Evolutionary conservation across 2,329 filamentous ascomycete species (phyloP), one percentile per base, ranked within the genome.

Genomic region (Acrocalymma vagum): DNA sequence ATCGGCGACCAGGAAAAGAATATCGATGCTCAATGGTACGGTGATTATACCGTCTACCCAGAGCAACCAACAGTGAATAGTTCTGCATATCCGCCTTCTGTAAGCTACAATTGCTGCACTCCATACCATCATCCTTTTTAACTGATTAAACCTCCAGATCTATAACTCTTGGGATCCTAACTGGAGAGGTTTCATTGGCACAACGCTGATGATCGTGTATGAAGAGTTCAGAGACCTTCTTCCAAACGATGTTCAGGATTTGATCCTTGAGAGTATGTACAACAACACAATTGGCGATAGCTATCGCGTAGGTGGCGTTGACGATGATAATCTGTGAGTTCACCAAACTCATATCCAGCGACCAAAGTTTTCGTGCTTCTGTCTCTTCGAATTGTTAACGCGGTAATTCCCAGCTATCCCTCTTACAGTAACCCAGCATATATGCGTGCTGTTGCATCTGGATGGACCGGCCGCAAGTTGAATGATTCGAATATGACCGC

Each of bases 281-380:
- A 73, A 74, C 33, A 71, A 72, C 2, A 66, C 67, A 2, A 71
- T 55, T 25, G 72, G 70, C 0, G 73, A 76, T 46, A 74, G 74
- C 45, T 51, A 71, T 5, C 67, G 64, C 6, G 46, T 72, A 0
- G 71, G 56, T n/a, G n/a, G n/a, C n/a, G n/a, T n/a, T n/a, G n/a
- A n/a, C n/a, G n/a, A n/a, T n/a, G n/a, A n/a, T n/a, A n/a, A n/a
- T n/a, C n/a, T n/a, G n/a, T n/a, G n/a, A n/a, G n/a, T n/a, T n/a
- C n/a, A n/a, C n/a, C n/a, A n/a, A n/a, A n/a, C n/a, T n/a, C n/a
- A n/a, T n/a, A n/a, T n/a, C n/a, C n/a, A n/a, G n/a, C n/a, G n/a
- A n/a, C n/a, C n/a, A n/a, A n/a, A n/a, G n/a, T n/a, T n/a, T n/a
- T n/a, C n/a, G n/a, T n/a, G n/a, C n/a, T n/a, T n/a, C n/a, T n/a